Conservation (phyloP, 768 basidiomycete species). For the Boletus sp. region DNA sequence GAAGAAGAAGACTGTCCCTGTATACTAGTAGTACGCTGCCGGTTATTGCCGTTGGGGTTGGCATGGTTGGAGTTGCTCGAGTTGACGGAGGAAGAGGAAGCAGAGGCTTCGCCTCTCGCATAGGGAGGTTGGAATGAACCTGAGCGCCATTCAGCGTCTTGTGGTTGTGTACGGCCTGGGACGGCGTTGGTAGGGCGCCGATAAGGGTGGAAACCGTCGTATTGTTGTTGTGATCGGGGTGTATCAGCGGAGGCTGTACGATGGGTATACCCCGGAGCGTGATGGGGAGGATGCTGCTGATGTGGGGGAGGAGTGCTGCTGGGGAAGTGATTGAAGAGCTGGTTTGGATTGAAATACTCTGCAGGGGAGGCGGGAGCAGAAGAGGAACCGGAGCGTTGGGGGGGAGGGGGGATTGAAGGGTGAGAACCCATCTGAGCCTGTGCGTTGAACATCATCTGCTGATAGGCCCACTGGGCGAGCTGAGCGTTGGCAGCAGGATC, state of each 20-base stretch:
- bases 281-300: slow-evolving; percentile 36
- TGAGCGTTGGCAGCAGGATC: slow-evolving; percentile 75
- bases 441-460: slow-evolving; percentile 86
- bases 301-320: slow-evolving; percentile 70
- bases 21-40: slow-evolving; percentile 69
- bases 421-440: slow-evolving; percentile 43
- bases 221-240: slow-evolving; percentile 24
- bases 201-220: slow-evolving; percentile 77
- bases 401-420: slow-evolving; percentile 18
- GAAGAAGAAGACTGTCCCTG: slow-evolving; percentile 64
- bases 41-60: slow-evolving; percentile 27
- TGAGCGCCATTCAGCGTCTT: slow-evolving; percentile 48
- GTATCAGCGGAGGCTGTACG: slow-evolving; percentile 36
- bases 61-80: slow-evolving; percentile 46
- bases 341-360: slow-evolving; percentile 61
- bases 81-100: slow-evolving; percentile 75
- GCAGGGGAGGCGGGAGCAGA: slow-evolving; percentile 38
- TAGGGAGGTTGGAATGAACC: slow-evolving; percentile 71
- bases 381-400: slow-evolving; percentile 41
- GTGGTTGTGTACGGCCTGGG: slow-evolving; percentile 30
- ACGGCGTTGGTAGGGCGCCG: slow-evolving; percentile 53
- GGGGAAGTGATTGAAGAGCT: slow-evolving; percentile 65
- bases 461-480: slow-evolving; percentile 85
- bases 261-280: slow-evolving; percentile 37
- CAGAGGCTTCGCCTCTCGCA: slow-evolving; percentile 75